Evolutionary conservation across 768 basidiomycete species (phyloP).

Genomic region (Auricularia cornea): DNA sequence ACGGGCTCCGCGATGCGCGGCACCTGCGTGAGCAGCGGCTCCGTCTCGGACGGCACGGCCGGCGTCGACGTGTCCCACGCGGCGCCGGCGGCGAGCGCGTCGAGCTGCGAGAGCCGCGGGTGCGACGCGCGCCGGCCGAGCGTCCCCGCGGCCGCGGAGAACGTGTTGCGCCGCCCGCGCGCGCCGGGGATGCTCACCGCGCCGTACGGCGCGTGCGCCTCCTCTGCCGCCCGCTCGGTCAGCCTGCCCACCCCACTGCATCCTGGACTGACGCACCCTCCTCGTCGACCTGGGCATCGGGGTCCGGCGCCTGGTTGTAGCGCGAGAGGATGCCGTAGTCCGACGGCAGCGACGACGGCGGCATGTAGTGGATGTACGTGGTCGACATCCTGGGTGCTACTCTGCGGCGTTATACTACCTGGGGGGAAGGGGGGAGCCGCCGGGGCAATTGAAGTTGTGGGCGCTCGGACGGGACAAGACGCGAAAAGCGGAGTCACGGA

Average conservation of each 20-base stretch:
- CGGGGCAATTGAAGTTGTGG: no score
- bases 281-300: neutral
- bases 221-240: neutral
- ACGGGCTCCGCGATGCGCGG: constrained; percentile 48
- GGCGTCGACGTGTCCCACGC: neutral
- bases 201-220: neutral
- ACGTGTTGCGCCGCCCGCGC: neutral
- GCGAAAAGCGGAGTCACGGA: no score
- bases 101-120: neutral
- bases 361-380: constrained; percentile 40
- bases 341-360: constrained; percentile 52
- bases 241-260: neutral
- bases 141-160: neutral
- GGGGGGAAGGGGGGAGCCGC: no score
- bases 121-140: neutral
- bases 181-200: neutral
- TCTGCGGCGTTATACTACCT: no score
- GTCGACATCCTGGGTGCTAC: constrained; percentile 23
- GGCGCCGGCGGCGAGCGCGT: neutral
- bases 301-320: constrained; percentile 21
- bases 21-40: constrained; percentile 40
- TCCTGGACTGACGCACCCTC: neutral
- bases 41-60: neutral
- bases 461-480: no score
- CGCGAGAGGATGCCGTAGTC: constrained; percentile 58